Conservation (phyloP, 768 basidiomycete species). For the Auriculariales sp. region DNA sequence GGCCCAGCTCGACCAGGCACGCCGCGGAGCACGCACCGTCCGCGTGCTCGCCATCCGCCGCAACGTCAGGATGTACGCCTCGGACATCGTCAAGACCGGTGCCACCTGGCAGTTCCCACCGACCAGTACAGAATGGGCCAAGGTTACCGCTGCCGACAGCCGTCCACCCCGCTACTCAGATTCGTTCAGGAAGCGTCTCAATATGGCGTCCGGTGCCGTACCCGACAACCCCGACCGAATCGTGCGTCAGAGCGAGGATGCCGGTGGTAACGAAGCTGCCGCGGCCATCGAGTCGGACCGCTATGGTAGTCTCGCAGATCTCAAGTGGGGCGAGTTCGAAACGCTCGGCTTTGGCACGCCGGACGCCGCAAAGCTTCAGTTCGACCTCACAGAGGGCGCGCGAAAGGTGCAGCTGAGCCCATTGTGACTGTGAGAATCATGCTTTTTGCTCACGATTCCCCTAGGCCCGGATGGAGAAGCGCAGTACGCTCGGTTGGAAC, state of each 20-base stretch:
- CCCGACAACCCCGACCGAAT: slow-evolving; percentile 24
- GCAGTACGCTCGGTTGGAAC: slow-evolving; percentile 76
- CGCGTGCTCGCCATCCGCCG: slow-evolving; percentile 63
- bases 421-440: slow-evolving; percentile 13
- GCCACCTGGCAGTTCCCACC: slow-evolving; percentile 32
- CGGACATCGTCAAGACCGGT: slow-evolving; percentile 62
- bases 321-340: slow-evolving; percentile 91
- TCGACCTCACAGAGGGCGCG: slow-evolving; percentile 85
- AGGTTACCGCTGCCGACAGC: slow-evolving; percentile 44
- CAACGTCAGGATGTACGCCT: slow-evolving; percentile 76
- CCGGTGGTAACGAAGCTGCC: slow-evolving; percentile 27
- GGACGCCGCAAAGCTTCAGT: slow-evolving; percentile 64
- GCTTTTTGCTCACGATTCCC: slow-evolving; percentile 5
- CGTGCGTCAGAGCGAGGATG: slow-evolving; percentile 23
- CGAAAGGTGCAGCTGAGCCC: slow-evolving; percentile 42
- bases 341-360: slow-evolving; percentile 56
- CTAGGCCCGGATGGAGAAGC: slow-evolving; percentile 56
- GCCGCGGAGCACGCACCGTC: slow-evolving; percentile 60
- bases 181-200: slow-evolving; percentile 61
- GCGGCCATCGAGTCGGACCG: slow-evolving; percentile 36
- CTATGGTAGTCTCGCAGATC: slow-evolving; percentile 68
- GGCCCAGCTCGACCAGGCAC: slow-evolving; percentile 29
- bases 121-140: slow-evolving; percentile 61
- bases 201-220: slow-evolving; percentile 43
- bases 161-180: slow-evolving; percentile 59